Conservation (phyloP, 2,329 filamentous ascomycete species). For the Colletotrichum musicola region DNA sequence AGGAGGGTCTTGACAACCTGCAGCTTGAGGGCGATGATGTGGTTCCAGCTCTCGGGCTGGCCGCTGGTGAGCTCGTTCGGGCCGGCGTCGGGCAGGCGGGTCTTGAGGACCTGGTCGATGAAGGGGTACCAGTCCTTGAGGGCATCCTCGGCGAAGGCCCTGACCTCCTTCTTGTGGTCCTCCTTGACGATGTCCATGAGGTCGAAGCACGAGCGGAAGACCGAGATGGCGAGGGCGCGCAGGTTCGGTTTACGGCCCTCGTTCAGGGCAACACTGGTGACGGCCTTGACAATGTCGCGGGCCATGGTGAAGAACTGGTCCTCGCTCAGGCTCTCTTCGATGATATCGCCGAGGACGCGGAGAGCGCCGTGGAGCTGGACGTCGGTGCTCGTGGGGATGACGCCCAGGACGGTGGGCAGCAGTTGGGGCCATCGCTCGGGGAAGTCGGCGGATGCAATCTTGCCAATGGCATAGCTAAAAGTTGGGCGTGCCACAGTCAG, state of each 20-base stretch:
- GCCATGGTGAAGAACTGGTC: conserved; percentile 95
- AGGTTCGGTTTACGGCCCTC: conserved; percentile 80
- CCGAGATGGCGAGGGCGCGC: conserved; percentile 86
- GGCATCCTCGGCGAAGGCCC: conserved; percentile 88
- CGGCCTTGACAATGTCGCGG: conserved; percentile 83
- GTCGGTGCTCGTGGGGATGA: conserved; percentile 82
- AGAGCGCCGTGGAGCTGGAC: conserved; percentile 89
- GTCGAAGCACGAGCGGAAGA: conserved; percentile 93
- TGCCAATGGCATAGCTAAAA: conserved; percentile 81
- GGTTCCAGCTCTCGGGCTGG: conserved; percentile 81
- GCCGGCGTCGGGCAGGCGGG: conserved; percentile 75
- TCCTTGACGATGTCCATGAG: conserved; percentile 97
- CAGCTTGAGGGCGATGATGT: conserved; percentile 86
- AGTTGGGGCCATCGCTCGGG: conserved; percentile 95
- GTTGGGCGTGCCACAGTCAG: conserved; percentile 32
- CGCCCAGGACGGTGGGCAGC: conserved; percentile 81
- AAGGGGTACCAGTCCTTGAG: conserved; percentile 90
- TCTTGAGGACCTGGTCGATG: conserved; percentile 83
- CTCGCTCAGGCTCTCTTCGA: conserved; percentile 93
- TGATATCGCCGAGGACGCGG: conserved; percentile 87
- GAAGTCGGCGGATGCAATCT: conserved; percentile 93
- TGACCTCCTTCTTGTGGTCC: conserved; percentile 88
- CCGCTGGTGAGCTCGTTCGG: conserved; percentile 60
- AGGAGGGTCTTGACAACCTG: conserved; percentile 94
- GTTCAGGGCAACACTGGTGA: conserved; percentile 86